A percentile compares a stretch with the other conserved stretches of the same genome.
Conservation (phyloP, 2,329 filamentous ascomycete species). For the Fusarium phyllophilum region DNA sequence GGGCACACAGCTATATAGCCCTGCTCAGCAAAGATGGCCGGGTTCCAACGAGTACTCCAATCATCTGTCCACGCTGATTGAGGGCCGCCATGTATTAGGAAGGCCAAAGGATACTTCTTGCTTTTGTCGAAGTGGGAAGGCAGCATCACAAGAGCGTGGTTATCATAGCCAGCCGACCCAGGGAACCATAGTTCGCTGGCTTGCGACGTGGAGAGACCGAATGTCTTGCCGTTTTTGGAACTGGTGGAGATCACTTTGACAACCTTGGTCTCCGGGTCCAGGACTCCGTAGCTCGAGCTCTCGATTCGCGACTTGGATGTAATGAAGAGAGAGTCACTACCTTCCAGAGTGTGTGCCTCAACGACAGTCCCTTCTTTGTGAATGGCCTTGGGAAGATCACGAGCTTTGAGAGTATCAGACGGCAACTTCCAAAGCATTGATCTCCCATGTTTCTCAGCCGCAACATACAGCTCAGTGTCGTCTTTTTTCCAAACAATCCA, state of each 20-base stretch:
- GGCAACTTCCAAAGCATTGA: constrained; percentile 71
- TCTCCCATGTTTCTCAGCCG: constrained; percentile 75
- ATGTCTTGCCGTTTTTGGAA: constrained; percentile 71
- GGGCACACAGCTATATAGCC: constrained; percentile 85
- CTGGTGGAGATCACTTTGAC: constrained; percentile 67
- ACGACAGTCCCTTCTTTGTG: constrained; percentile 64
- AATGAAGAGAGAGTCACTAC: constrained; percentile 65
- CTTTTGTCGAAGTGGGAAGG: constrained; percentile 73
- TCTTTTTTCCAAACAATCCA: constrained; percentile 66
- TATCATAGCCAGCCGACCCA: constrained; percentile 70
- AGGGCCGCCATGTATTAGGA: constrained; percentile 85
- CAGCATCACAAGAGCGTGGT: constrained; percentile 75
- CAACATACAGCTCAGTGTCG: constrained; percentile 74
- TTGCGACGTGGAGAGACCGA: constrained; percentile 72
- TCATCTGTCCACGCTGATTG: constrained; percentile 79
- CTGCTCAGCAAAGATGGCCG: constrained; percentile 85
- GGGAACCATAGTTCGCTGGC: constrained; percentile 75
- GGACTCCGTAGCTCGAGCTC: constrained; percentile 73
- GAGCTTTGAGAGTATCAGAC: constrained; percentile 61
- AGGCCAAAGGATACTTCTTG: constrained; percentile 82
- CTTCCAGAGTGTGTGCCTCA: constrained; percentile 63
- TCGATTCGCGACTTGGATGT: constrained; percentile 76
- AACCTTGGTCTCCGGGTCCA: constrained; percentile 58
- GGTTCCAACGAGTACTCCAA: constrained; percentile 89
- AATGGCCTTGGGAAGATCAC: constrained; percentile 59